phyloP scores from a whole-genome alignment of 371 early-diverging fungal genomes.

The Umbelopsis sp. region DNA sequence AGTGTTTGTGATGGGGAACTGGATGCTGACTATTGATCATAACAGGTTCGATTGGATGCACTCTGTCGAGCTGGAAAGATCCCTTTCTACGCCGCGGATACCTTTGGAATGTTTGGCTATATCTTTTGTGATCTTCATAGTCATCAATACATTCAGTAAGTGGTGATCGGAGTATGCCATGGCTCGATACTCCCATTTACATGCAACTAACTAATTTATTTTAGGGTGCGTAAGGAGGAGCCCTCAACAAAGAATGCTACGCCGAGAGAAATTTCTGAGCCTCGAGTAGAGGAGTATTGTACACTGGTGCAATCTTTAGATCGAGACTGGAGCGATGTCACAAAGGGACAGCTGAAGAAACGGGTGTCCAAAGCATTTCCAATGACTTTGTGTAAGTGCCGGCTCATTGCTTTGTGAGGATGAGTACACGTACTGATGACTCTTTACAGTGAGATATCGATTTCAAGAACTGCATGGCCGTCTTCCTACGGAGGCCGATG shows the following conservation, averaged over 20 bases:
- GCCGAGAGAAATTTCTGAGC: constrained; percentile 46
- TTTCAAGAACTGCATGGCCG: constrained; percentile 38
- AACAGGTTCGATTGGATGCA: constrained; percentile 59
- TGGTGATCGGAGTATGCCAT: background rate
- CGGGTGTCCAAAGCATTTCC: constrained; percentile 48
- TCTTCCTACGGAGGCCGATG: constrained; percentile 22
- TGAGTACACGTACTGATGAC: background rate
- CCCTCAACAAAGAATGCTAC: constrained; percentile 33
- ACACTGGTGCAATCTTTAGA: constrained; percentile 26
- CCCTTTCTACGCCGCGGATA: constrained; percentile 70
- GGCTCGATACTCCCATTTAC: too few species aligned
- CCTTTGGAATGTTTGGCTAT: constrained; percentile 81
- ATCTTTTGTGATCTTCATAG: constrained; percentile 79
- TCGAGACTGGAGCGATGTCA: constrained; percentile 36
- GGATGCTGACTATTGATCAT: background rate
- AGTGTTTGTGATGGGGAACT: background rate
- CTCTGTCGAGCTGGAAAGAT: constrained; percentile 57
- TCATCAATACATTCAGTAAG: constrained; percentile 74
- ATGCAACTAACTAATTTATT: background rate
- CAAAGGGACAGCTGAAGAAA: constrained; percentile 39
- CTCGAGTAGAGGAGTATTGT: constrained; percentile 30
- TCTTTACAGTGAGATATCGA: constrained; percentile 33
- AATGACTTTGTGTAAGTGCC: constrained; percentile 30
- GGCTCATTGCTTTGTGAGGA: constrained; percentile 17
- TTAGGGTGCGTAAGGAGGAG: constrained; percentile 25